phyloP scores from a whole-genome alignment of 2,329 filamentous ascomycete genomes.

The Cercospora sesami region DNA sequence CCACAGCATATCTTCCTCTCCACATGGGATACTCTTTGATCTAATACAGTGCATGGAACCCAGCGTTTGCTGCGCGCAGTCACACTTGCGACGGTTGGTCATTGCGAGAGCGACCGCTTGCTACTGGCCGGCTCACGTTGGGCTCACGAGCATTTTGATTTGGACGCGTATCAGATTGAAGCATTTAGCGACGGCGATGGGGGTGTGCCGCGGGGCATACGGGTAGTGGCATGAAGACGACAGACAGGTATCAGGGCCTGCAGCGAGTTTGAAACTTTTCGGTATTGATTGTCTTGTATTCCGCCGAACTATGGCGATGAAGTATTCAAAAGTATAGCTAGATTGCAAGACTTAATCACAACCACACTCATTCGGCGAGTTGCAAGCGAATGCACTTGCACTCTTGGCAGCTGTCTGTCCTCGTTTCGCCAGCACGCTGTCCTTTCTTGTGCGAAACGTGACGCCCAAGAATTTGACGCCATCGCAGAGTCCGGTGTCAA shows the following conservation, averaged over 20 bases:
- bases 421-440: not conserved
- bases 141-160: not conserved
- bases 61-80: not conserved
- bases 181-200: conserved; percentile 11
- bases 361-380: conserved; percentile 19
- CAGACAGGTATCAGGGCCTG: conserved; percentile 1
- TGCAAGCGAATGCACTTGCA: conserved; percentile 5
- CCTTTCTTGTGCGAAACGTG: not conserved
- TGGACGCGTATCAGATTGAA: conserved; percentile 1
- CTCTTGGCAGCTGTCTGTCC: not conserved
- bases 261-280: conserved; percentile 7
- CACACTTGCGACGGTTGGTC: not conserved
- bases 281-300: conserved; percentile 11
- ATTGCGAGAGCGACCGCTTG: not conserved
- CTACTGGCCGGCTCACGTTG: not conserved
- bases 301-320: conserved; percentile 6
- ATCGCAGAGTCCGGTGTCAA: not conserved
- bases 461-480: not conserved
- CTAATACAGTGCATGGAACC: conserved; percentile 20
- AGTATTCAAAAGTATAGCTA: conserved; percentile 18
- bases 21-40: conserved; percentile 29
- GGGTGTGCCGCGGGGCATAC: not conserved
- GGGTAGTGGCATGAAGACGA: conserved; percentile 2
- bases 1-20: conserved; percentile 27
- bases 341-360: conserved; percentile 16